Base-by-base conservation (phyloP, 768 basidiomycete species). In the Boletus rubropictus region DNA sequence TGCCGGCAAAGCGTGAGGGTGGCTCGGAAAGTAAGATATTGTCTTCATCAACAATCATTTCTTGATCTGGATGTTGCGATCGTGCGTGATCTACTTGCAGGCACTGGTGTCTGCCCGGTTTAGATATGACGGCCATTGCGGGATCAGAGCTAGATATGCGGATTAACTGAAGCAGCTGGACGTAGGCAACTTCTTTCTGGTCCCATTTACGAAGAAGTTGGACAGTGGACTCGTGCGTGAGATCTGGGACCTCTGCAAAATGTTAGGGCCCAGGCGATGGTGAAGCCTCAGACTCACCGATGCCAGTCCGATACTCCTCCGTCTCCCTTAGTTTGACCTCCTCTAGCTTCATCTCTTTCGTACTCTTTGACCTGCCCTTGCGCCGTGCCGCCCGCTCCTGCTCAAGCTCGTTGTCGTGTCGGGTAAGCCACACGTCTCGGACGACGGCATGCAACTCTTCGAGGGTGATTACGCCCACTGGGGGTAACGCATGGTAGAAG, bases 201-300 rank as follows among this genome's bases (percentile, higher is more conserved):
- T 90, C 86, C 89, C 89, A 92, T 48, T 69, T 67, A 33, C 85
- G 77, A 62, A 89, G 88, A 4, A 90, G 69, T 24, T 76, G 75
- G 32, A 87, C 82, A 14, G 78, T 91, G 9, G 72, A 63, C n/a
- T 70, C 64, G 53, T 91, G 80, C 0, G 87, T 90, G 22, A 92
- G 73, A 65, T 92, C 89, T 7, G 81, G 77, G 28, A 91, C 74
- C 70, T 92, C 89, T 91, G 31, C 3, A 60, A 39, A 39, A 47
- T 33, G 29, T 44, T 29, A 46, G 39, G 3, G 6, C 9, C 27
- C 6, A 12, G 14, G 10, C 12, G n/a, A 24, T 20, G 9, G 37
- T 15, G 25, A 37, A 37, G n/a, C 11, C 8, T 21, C 10, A 3
- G 21, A 58, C 83, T 51, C 59, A 88, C 89, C 89, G 61, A 92